Evolutionary conservation across 345 rosid species (phyloP).

Genomic region (sweet orange (Citrus sinensis)): DNA sequence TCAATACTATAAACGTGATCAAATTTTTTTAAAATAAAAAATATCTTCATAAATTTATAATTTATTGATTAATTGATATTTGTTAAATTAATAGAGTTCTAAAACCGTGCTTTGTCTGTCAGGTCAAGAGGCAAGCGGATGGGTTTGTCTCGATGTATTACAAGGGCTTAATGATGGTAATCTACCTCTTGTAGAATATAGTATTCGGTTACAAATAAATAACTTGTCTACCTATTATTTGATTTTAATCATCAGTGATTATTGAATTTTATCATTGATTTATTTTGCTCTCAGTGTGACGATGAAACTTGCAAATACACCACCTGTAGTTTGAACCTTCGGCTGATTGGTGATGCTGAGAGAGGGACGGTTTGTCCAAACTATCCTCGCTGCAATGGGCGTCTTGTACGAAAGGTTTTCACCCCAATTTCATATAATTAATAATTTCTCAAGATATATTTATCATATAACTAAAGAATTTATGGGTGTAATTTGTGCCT

Average conservation of each 20-base stretch:
- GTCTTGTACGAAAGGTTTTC: constrained; percentile 69
- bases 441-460: not conserved
- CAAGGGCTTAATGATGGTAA: constrained; percentile 91
- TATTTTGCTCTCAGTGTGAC: constrained; percentile 59
- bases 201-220: not conserved
- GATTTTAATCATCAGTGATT: not conserved
- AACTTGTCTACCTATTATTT: not conserved
- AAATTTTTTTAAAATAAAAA: no score
- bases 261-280: not conserved
- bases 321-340: constrained; percentile 61
- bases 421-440: not conserved
- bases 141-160: constrained; percentile 70
- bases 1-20: no score
- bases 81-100: no score
- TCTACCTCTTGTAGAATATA: constrained; percentile 6
- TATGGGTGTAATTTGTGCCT: not conserved
- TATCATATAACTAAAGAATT: not conserved
- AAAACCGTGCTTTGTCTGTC: constrained; percentile 17
- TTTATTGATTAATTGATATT: no score
- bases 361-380: constrained; percentile 97
- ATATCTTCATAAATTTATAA: no score
- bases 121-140: constrained; percentile 88
- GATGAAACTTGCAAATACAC: constrained; percentile 91
- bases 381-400: constrained; percentile 88
- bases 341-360: constrained; percentile 75